Percentiles rank a stretch among this genome's conserved stretches.
Conservation (phyloP, 441 rosid species). For the Croton laevigatus region DNA sequence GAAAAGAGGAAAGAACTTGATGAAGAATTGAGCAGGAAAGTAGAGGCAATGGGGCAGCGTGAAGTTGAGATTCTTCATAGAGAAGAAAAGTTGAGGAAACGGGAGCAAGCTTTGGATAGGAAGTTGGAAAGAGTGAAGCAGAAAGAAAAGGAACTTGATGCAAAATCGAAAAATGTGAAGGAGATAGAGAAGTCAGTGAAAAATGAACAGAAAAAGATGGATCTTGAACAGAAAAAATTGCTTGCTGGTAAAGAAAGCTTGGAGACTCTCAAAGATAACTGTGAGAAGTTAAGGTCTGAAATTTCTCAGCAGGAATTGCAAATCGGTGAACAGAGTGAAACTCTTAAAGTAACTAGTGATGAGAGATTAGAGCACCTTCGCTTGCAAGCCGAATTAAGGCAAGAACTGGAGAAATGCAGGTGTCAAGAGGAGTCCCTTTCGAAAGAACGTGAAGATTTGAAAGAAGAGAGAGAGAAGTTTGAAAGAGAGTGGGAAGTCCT, state of each 20-base stretch:
- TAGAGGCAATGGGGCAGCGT: slow-evolving; percentile 39
- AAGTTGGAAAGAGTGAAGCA: slow-evolving; percentile 59
- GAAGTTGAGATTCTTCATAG: slow-evolving; percentile 50
- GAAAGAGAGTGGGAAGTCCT: slow-evolving; percentile 77
- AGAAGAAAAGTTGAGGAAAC: slow-evolving; percentile 59
- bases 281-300: slow-evolving; percentile 61
- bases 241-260: slow-evolving; percentile 49
- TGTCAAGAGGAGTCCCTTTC: slow-evolving; percentile 53
- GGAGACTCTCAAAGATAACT: slow-evolving; percentile 52
- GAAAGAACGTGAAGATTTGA: slow-evolving; percentile 66
- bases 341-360: slow-evolving; percentile 47
- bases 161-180: slow-evolving; percentile 48
- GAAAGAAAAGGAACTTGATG: slow-evolving; percentile 67
- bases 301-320: slow-evolving; percentile 53
- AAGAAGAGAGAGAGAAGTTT: slow-evolving; percentile 63
- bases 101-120: slow-evolving; percentile 53
- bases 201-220: slow-evolving; percentile 58
- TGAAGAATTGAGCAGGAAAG: slow-evolving; percentile 52
- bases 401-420: slow-evolving; percentile 55
- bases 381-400: slow-evolving; percentile 63
- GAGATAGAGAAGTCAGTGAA: slow-evolving; percentile 56
- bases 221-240: slow-evolving; percentile 50
- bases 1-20: slow-evolving; percentile 55
- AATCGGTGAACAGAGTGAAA: slow-evolving; percentile 56
- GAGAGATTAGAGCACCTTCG: slow-evolving; percentile 67